Base-by-base conservation (phyloP, 305 asterid genomes). In the Striga hermonthica region DNA sequence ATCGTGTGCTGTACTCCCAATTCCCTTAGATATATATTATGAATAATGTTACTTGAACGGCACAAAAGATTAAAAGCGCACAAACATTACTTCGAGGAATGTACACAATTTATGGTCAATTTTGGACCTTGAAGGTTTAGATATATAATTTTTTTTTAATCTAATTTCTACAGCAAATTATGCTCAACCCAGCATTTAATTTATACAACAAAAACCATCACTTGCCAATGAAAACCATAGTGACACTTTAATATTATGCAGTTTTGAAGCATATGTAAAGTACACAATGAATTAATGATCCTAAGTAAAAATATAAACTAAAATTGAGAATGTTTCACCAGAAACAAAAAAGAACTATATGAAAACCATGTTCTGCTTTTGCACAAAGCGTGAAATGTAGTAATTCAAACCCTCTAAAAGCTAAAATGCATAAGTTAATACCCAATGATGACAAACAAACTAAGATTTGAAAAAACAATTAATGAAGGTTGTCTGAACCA, bases 361-460 rank as follows among this genome's bases (percentile, higher is more conserved):
- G 12, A 52, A 65, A 8, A 69, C 66, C 40, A 38, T 47, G 31
- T 22, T 62, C 41, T 62, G 47, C 61, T 53, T 47, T 70, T 47
- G 31, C 9, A 36, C 50, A 61, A 59, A 50, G 66, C 54, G 36
- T 37, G 37, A 60, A 47, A 69, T n/a, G 64, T 36, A 40, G 59
- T 47, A 41, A 41, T 59, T 55, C 61, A 62, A 28, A 10, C 55
- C 60, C 66, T 67, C 10, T 40, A 44, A 38, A 40, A 61, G 61
- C 70, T 9, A 5, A 65, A 60, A 55, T 62, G 64, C 72, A 61
- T 41, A 41, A 65, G 57, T 67, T 11, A 57, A 62, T 61, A 73
- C 38, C 58, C 22, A 70, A 54, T 65, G 36, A 22, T 48, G 63
- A 60, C 53, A 60, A 48, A 22, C 34, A 72, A 66, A 64, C 31